Percentiles rank a stretch among this genome's conserved stretches.
Evolutionary conservation across 2,329 filamentous ascomycete species (phyloP).

Genomic region (Hymenoscyphus linearis): DNA sequence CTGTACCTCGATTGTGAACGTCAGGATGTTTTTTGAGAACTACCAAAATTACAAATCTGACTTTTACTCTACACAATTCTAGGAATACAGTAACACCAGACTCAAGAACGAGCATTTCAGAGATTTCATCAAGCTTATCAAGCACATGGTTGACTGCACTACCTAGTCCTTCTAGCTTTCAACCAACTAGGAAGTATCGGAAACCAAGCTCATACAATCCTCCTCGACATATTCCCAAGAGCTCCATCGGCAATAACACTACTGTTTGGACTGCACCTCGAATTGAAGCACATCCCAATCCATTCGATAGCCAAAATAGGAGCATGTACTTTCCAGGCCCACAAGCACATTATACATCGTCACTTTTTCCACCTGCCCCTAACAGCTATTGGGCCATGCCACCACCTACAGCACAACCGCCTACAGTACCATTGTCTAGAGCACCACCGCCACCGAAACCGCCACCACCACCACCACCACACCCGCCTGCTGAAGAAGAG

Average conservation of each 20-base stretch:
- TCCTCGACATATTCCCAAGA: not conserved
- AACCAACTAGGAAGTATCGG: not conserved
- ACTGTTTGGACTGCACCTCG: not conserved
- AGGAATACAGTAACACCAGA: too few species aligned
- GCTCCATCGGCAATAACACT: not conserved
- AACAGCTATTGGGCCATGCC: not conserved
- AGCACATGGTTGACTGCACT: not conserved
- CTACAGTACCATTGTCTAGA: too few species aligned
- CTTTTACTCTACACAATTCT: too few species aligned
- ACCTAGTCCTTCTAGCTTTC: not conserved
- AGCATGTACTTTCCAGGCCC: not conserved
- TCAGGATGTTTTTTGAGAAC: too few species aligned
- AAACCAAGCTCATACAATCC: not conserved
- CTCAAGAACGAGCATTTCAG: not conserved
- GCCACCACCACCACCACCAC: not conserved
- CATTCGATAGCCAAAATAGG: not conserved
- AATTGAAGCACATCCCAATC: not conserved
- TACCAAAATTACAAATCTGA: too few species aligned
- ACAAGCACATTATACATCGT: not conserved
- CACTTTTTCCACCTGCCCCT: not conserved
- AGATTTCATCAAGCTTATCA: not conserved
- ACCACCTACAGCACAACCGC: too few species aligned
- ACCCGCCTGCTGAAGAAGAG: not conserved
- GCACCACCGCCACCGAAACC: too few species aligned
- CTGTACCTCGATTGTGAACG: too few species aligned